Evolutionary conservation across 2,329 filamentous ascomycete species (phyloP), one percentile per base, ranked within the genome.

Genomic region (Didymella pomorum): DNA sequence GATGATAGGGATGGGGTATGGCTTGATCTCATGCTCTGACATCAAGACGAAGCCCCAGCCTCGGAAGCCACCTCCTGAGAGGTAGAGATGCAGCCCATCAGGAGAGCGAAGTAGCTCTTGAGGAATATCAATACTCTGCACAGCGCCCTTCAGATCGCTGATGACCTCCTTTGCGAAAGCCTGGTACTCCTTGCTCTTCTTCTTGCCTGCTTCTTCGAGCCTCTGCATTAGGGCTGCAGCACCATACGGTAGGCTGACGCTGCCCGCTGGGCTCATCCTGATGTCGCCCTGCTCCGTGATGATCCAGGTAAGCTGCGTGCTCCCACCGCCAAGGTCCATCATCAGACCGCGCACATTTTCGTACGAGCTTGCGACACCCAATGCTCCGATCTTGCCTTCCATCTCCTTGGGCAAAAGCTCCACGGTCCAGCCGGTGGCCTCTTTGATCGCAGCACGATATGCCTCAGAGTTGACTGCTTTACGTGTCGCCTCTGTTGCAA

Each of bases 41-140:
- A 96, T 93, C 51, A 97, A 82, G 71, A 96, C 87, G 76, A 92
- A 96, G 7, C 93, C 93, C 82, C 96, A 97, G 16, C 93, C 93
- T 33, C 93, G 83, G 72, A 97, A 96, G 0, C 93, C 93, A 23
- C 93, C 93, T 42, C 93, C 93, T 62, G 91, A 96, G 56, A 97
- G 87, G 73, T 93, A 97, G 9, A 97, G 81, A 31, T 89, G 86
- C 8, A 76, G 66, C 1, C 72, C 72, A n/a, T 67, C 57, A 35
- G 47, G 52, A 42, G 62, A 63, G 12, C 81, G 71, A 1, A 81
- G 62, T 6, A 87, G 75, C 16, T 81, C 78, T 12, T 78, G 71
- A 0, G 93, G 86, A 0, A 90, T 77, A 6, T 81, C 76, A 4
- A 91, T 78, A 26, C 79, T 73, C 16, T 79, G 74, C 57, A 91